Percentiles rank a stretch among this genome's conserved stretches.
These are phyloP conservation scores for Drechmeria coniospora DNA, from an alignment of 2,329 filamentous ascomycete genomes.

Conservation along the genomic window DNA sequence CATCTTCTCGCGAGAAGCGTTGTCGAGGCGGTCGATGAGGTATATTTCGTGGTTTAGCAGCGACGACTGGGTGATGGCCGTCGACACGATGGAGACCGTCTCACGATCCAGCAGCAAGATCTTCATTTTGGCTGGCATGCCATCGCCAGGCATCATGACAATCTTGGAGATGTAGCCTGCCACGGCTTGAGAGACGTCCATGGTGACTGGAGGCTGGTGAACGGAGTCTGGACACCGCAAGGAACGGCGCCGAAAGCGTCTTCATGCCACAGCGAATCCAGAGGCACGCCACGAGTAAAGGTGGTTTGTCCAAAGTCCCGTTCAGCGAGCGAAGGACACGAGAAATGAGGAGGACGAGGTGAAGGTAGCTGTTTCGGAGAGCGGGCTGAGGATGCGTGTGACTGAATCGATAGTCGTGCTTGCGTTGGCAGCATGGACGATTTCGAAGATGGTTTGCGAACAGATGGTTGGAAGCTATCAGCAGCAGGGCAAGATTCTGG, in stretches of 20 bases:
- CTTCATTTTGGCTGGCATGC: conserved; percentile 86
- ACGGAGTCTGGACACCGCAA: not conserved
- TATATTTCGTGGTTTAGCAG: conserved; percentile 95
- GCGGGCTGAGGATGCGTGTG: too few relatives aligned
- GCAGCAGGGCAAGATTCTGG: too few relatives aligned
- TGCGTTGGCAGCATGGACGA: too few relatives aligned
- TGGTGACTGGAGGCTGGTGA: conserved; percentile 30
- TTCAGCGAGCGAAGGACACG: too few relatives aligned
- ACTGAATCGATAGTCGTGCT: too few relatives aligned
- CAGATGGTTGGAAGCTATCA: too few relatives aligned
- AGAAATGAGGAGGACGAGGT: too few relatives aligned
- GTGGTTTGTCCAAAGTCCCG: too few relatives aligned
- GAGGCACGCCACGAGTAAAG: too few relatives aligned
- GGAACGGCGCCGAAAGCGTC: conserved; percentile 1
- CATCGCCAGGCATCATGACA: conserved; percentile 59
- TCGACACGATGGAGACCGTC: conserved; percentile 86
- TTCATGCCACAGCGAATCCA: conserved; percentile 3
- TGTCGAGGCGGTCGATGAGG: conserved; percentile 91
- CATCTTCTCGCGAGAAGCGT: conserved; percentile 87
- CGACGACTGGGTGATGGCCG: conserved; percentile 86
- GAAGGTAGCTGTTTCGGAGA: too few relatives aligned
- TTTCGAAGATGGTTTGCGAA: too few relatives aligned
- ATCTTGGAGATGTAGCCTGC: conserved; percentile 95
- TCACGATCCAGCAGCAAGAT: conserved; percentile 86
- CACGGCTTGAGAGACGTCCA: conserved; percentile 90